Percentiles rank a stretch among this genome's conserved stretches.
These are phyloP conservation scores for Suillus bovinus DNA, from an alignment of 768 basidiomycete genomes.

Conservation along the genomic window DNA sequence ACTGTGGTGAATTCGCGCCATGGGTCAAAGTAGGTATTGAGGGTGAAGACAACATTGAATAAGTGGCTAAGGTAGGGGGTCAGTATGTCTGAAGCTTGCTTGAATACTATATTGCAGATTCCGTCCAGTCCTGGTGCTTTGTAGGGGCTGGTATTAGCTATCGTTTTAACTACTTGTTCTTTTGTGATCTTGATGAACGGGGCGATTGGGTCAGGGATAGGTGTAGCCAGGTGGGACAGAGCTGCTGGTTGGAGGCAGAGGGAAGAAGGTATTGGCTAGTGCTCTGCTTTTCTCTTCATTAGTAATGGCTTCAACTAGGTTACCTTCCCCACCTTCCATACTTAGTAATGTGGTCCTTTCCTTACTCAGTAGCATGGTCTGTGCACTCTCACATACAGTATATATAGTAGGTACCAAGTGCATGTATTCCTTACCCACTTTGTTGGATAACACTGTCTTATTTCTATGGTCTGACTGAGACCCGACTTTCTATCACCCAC, in stretches of 20 bases:
- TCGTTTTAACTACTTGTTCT: constrained; percentile 7
- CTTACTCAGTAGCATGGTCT: no score
- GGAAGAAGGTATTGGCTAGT: constrained; percentile 26
- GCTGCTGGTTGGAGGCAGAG: constrained; percentile 2
- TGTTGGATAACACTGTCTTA: no score
- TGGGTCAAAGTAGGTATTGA: background rate
- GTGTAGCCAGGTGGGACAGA: background rate
- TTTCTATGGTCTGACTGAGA: no score
- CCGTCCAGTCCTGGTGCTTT: constrained; percentile 29
- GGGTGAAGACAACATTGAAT: background rate
- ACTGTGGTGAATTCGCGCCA: background rate
- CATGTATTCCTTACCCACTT: no score
- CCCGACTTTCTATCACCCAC: no score
- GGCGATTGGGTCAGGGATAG: constrained; percentile 2
- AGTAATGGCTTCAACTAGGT: background rate
- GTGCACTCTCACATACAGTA: no score
- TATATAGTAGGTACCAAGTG: no score
- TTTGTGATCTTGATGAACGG: constrained; percentile 5
- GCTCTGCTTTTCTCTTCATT: constrained; percentile 25
- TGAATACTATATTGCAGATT: constrained; percentile 28
- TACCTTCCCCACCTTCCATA: no score
- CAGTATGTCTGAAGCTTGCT: background rate
- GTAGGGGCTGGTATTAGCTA: constrained; percentile 11
- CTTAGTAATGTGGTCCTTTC: no score
- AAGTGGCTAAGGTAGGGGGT: rapidly evolving